Base-by-base conservation (phyloP, 2,329 filamentous ascomycete genomes). In the Clarireedia hainanense region DNA sequence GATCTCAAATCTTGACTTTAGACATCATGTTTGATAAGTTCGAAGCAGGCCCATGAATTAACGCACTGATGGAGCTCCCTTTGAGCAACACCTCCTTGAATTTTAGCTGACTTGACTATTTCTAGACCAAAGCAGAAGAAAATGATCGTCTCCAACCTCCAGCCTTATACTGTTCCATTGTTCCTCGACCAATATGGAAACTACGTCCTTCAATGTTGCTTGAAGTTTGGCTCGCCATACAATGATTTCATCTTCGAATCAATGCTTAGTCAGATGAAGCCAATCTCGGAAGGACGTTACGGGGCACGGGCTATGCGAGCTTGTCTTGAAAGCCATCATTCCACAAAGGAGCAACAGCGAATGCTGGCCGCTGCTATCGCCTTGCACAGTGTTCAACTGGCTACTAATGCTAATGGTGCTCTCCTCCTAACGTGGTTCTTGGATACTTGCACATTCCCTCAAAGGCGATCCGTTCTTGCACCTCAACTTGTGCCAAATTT, bases 181-280 rank as follows among this genome's bases (percentile, higher is more conserved):
- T 97, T 99, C 79, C 79, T 97, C 39, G 94, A 99, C 68, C 94
- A 99, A 69, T 99, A 95, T 66, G 94, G 94, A 69, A 99, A 99
- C 75, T 99, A 99, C 65, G 94, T 99, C 55, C 80, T 97, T 64
- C 94, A 99, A 73, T 94, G 94, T 65, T 97, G 92, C 70, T 79
- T 99, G 62, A 91, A 95, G 64, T 99, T 96, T 67, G 88, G 88
- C 14, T 75, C 86, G 30, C 90, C 91, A 1, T 90, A 85, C 74
- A 97, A 95, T 67, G 86, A 96, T 71, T 97, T 95, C 74, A 96
- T 99, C 69, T 99, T 99, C 65, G 94, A 97, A 74, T 89, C 89
- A 2, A 97, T 97, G 92, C 79, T 97, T 54, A 89, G 85, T 72
- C 85, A 86, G 63, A 89, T 97, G 76, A 96, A 91, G 91, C 89